Conservation (phyloP, 2,329 filamentous ascomycete species). For the Plenodomus lindquistii region DNA sequence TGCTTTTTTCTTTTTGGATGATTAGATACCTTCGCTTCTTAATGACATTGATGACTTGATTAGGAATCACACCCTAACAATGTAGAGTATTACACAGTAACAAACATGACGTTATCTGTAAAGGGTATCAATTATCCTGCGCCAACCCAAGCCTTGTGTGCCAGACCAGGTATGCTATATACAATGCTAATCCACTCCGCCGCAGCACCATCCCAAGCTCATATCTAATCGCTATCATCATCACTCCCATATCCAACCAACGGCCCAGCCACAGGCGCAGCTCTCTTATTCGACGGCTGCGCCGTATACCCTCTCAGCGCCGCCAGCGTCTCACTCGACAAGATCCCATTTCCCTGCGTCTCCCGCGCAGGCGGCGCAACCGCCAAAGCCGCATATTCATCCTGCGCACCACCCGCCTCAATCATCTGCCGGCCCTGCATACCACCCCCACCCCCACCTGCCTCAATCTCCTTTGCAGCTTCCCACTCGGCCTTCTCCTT, state of each 20-base stretch:
- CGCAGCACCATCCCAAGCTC: neutral
- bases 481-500: constrained; percentile 71
- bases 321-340: constrained; percentile 80
- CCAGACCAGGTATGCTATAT: neutral
- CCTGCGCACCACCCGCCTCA: constrained; percentile 47
- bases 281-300: constrained; percentile 53
- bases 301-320: constrained; percentile 65
- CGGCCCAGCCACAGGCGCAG: constrained; percentile 65
- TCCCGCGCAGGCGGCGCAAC: constrained; percentile 11
- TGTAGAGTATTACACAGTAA: too few species aligned
- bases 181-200: neutral
- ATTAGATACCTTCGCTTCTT: neutral
- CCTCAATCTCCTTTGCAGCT: constrained; percentile 63
- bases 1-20: neutral
- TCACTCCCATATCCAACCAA: constrained; percentile 90
- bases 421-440: constrained; percentile 56
- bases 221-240: constrained; percentile 66
- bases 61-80: too few species aligned
- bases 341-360: constrained; percentile 64
- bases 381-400: constrained; percentile 21
- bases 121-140: constrained; percentile 5
- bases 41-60: neutral
- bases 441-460: constrained; percentile 52
- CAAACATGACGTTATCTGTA: neutral
- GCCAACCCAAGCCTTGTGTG: neutral